phyloP scores from a whole-genome alignment of 2,329 filamentous ascomycete species.

The Colletotrichum sp. region DNA sequence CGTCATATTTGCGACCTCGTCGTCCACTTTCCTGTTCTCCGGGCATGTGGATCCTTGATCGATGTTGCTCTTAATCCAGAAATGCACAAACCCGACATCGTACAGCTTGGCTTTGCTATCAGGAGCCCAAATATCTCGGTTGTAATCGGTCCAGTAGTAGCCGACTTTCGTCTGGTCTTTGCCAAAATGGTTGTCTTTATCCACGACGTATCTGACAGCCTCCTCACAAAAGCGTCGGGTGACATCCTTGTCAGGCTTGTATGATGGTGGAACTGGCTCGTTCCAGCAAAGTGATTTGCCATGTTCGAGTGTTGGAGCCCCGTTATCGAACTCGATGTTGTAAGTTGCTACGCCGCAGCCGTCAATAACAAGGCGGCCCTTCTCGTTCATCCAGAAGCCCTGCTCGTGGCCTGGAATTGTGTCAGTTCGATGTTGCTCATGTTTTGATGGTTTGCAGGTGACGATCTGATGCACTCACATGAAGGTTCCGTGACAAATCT shows the following conservation, averaged over 20 bases:
- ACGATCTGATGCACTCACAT: not conserved
- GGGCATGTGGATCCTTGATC: not conserved
- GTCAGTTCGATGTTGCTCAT: not conserved
- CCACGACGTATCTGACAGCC: not conserved
- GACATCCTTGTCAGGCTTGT: not conserved
- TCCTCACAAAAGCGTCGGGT: not conserved
- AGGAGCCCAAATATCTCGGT: not conserved
- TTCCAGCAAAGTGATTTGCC: conserved; percentile 2
- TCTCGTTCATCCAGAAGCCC: conserved; percentile 10
- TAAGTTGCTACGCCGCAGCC: conserved; percentile 1
- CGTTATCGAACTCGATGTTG: not conserved
- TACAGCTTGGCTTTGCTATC: not conserved
- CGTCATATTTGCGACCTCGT: not conserved
- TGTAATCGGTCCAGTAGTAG: conserved; percentile 9
- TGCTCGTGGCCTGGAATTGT: not conserved
- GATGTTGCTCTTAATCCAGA: conserved; percentile 2
- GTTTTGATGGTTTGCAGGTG: not conserved
- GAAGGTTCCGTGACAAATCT: not conserved
- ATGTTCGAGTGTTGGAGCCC: not conserved
- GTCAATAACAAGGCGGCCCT: not conserved
- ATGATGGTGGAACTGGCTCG: not conserved
- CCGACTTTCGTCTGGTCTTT: not conserved
- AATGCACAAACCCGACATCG: conserved; percentile 1
- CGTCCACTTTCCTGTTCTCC: not conserved
- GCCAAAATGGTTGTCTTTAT: not conserved